phyloP scores from a whole-genome alignment of 2,329 filamentous ascomycete species.

The Trichoderma sp. region DNA sequence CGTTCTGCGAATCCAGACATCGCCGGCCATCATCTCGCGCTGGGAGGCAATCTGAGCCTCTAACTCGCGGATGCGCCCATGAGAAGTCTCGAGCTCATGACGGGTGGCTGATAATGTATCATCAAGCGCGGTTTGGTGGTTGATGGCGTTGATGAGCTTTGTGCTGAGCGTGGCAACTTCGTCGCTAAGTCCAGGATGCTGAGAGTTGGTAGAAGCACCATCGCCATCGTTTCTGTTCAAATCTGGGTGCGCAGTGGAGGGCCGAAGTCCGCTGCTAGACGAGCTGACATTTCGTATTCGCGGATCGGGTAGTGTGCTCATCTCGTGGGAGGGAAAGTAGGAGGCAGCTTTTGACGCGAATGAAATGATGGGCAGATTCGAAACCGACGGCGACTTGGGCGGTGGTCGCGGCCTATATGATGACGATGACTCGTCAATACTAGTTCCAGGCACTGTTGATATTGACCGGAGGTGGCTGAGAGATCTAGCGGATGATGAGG shows the following conservation, averaged over 20 bases:
- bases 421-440: constrained; percentile 25
- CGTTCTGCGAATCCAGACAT: constrained; percentile 71
- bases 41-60: constrained; percentile 65
- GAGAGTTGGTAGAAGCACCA: constrained; percentile 29
- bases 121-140: constrained; percentile 88
- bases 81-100: constrained; percentile 74
- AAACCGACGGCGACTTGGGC: constrained; percentile 37
- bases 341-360: constrained; percentile 36
- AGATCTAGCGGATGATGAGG: constrained; percentile 32
- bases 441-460: constrained; percentile 46
- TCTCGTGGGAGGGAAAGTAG: constrained; percentile 52
- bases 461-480: constrained; percentile 52
- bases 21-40: constrained; percentile 68
- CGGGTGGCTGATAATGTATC: constrained; percentile 80
- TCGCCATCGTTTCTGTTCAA: constrained; percentile 4
- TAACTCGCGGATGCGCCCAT: constrained; percentile 63
- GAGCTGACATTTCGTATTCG: constrained; percentile 52
- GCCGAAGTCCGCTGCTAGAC: constrained; percentile 34
- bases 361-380: constrained; percentile 39
- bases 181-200: constrained; percentile 56
- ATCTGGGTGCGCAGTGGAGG: constrained; percentile 11
- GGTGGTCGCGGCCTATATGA: constrained; percentile 39
- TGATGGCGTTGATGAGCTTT: constrained; percentile 96
- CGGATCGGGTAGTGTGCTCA: constrained; percentile 68
- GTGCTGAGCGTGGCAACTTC: constrained; percentile 90